phyloP scores from a whole-genome alignment of 805 yeast species.

The Suhomyces sp. region DNA sequence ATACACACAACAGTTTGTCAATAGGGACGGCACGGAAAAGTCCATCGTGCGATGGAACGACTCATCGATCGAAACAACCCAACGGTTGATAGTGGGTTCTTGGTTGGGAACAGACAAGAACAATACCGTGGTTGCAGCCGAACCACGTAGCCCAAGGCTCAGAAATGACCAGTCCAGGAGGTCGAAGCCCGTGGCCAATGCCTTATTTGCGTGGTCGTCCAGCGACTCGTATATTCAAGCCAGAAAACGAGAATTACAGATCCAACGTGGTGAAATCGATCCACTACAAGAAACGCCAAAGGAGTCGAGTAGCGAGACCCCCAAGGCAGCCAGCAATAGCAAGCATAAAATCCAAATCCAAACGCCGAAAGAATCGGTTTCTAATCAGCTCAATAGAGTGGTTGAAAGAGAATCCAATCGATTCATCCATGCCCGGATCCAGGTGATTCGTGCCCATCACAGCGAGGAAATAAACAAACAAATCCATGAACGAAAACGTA shows the following conservation, averaged over 20 bases:
- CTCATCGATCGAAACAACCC: conserved; percentile 24
- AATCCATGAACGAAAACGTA: conserved; percentile 38
- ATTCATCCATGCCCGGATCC: conserved; percentile 40
- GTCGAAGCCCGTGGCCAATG: too few species aligned
- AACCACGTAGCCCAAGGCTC: conserved; percentile 4
- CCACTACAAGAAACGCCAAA: neutral
- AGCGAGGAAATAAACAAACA: conserved; percentile 34
- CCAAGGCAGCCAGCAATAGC: neutral
- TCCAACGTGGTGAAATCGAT: conserved; percentile 6
- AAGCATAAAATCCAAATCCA: conserved; percentile 9
- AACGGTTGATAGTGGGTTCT: conserved; percentile 19
- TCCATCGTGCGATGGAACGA: conserved; percentile 31
- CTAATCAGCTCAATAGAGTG: conserved; percentile 25
- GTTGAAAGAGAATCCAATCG: conserved; percentile 38
- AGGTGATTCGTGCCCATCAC: conserved; percentile 38
- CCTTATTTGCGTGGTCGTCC: conserved; percentile 45
- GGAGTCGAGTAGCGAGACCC: neutral
- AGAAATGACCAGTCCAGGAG: conserved; percentile 10
- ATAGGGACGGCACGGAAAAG: conserved; percentile 12
- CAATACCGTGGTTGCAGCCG: conserved; percentile 3
- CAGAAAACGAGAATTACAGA: conserved; percentile 27
- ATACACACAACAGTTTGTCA: conserved; percentile 33
- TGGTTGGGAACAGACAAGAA: conserved; percentile 21
- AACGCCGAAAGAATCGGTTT: conserved; percentile 18
- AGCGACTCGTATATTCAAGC: conserved; percentile 38